Base-by-base conservation (phyloP, 495 filamentous ascomycete species). In the Penicillium waksmanii region DNA sequence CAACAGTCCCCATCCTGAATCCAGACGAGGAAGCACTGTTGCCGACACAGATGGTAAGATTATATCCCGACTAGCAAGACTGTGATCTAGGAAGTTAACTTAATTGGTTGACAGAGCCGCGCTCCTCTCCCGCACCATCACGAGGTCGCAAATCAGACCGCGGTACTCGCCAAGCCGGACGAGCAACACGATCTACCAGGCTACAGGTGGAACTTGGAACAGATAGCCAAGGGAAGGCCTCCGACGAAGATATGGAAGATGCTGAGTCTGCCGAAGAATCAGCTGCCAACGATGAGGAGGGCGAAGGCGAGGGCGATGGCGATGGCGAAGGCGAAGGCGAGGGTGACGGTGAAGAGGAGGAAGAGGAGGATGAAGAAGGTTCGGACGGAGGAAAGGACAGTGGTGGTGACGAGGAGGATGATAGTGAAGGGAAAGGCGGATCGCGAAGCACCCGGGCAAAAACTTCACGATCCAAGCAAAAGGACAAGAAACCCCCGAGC, bases 21-120 rank as follows among this genome's bases (percentile, higher is more conserved):
- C 78, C 31, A 66, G 74, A 49, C 69, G 77, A 64, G 69, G 78
- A 23, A 80, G 81, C 56, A 77, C 74, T 15, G 70, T 77, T 35
- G 73, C 73, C 40, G 71, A 85, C 59, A 80, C 89, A 80, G 83
- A 86, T 62, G 80, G 82, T 81, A 64, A 57, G 42, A 17, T 7
- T 10, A 18, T 2, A 9, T 4, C 17, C 42, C 42, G 1, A n/a
- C 15, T n/a, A 13, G n/a, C 15, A 19, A 19, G 15, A 5, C 42
- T 6, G 15, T 44, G 17, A 44, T 10, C 17, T 17, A 9, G 11
- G 36, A 38, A n/a, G n/a, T 31, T 70, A 56, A 70, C 53, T 38
- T 7, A 38, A 17, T 21, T 7, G n/a, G 15, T 17, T 17, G 35
- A 36, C 63, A 82, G 81, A 83, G 66, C 71, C 77, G 8, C 75